Evolutionary conservation across 345 rosid species (phyloP).

Genomic region (Hibiscus mutabilis): DNA sequence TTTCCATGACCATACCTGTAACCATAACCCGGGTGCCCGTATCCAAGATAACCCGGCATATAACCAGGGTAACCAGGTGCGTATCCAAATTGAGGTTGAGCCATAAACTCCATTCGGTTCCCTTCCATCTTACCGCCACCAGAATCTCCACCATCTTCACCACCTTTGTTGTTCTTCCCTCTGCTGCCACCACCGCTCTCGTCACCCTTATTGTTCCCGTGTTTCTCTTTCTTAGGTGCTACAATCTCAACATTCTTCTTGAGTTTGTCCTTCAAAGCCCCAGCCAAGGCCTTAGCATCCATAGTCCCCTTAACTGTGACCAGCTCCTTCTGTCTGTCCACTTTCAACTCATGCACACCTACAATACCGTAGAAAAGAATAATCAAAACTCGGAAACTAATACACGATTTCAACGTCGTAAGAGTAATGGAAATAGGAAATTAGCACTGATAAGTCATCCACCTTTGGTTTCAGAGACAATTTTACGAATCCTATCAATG

Average conservation of each 20-base stretch:
- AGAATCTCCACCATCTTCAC: conserved; percentile 5
- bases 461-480: conserved; percentile 54
- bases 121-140: not conserved
- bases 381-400: not conserved
- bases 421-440: not conserved
- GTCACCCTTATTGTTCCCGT: conserved; percentile 23
- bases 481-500: conserved; percentile 49
- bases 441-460: not conserved
- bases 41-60: conserved; percentile 5
- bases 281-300: conserved; percentile 53
- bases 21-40: not conserved
- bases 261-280: conserved; percentile 43
- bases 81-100: conserved; percentile 28
- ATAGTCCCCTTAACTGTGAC: conserved; percentile 66
- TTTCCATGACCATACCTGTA: not conserved
- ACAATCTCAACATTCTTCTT: conserved; percentile 51
- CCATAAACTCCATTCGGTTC: conserved; percentile 31
- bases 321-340: conserved; percentile 54
- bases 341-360: conserved; percentile 49
- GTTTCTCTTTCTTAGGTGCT: conserved; percentile 63
- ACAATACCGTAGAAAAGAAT: not conserved
- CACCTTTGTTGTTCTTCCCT: conserved; percentile 22
- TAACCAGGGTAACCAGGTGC: conserved; percentile 14
- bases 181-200: conserved; percentile 16
- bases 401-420: not conserved